phyloP scores from a whole-genome alignment of 2,329 filamentous ascomycete genomes.

The Fusarium euwallaceae region DNA sequence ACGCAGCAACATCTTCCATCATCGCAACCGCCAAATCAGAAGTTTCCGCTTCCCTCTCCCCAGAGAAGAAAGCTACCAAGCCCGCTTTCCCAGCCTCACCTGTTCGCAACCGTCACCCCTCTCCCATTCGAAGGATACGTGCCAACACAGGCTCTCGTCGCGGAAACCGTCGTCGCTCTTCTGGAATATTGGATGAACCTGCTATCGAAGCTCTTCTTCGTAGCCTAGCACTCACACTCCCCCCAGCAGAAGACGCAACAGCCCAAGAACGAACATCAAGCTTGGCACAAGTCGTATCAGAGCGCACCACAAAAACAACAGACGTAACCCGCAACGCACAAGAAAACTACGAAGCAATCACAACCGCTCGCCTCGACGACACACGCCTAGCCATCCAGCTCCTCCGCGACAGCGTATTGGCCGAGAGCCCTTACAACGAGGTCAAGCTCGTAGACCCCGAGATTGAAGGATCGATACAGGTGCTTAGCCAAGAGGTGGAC shows the following conservation, averaged over 20 bases:
- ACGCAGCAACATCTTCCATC: constrained; percentile 55
- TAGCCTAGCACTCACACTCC: constrained; percentile 59
- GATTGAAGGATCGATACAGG: constrained; percentile 63
- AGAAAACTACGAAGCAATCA: constrained; percentile 61
- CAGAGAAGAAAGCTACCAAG: constrained; percentile 38
- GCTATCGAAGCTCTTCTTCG: constrained; percentile 64
- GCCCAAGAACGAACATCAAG: constrained; percentile 45
- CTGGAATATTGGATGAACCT: constrained; percentile 53
- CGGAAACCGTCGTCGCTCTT: constrained; percentile 52
- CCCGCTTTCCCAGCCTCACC: constrained; percentile 52
- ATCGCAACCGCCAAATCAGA: constrained; percentile 60
- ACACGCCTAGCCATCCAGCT: constrained; percentile 62
- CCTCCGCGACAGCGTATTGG: constrained; percentile 64
- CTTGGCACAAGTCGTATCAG: constrained; percentile 53
- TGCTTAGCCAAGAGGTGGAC: constrained; percentile 61
- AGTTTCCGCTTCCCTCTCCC: constrained; percentile 48
- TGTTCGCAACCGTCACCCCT: constrained; percentile 50
- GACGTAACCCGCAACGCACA: constrained; percentile 62
- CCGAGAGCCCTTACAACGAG: constrained; percentile 64
- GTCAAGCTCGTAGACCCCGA: constrained; percentile 66
- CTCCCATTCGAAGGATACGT: constrained; percentile 52
- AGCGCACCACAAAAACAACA: constrained; percentile 58
- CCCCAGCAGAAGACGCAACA: constrained; percentile 48
- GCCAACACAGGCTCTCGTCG: constrained; percentile 42
- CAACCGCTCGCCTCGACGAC: constrained; percentile 61